Conservation (phyloP, 495 filamentous ascomycete genomes). For the Hyphodiscus hymeniophilus region DNA sequence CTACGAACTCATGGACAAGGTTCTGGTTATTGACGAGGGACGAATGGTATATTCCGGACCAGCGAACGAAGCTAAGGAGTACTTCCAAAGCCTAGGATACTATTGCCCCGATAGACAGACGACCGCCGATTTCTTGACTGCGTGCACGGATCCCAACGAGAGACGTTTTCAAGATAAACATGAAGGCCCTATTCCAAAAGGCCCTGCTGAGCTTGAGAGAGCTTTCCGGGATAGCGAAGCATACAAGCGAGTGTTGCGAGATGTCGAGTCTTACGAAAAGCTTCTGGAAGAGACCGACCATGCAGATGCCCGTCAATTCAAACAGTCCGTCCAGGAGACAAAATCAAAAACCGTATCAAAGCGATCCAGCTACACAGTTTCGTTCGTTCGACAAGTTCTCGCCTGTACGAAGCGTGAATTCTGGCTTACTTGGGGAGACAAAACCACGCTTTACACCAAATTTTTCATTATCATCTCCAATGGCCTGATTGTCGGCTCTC, state of each 20-base stretch:
- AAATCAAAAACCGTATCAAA: slow-evolving; percentile 61
- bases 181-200: slow-evolving; percentile 51
- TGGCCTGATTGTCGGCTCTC: slow-evolving; percentile 63
- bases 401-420: slow-evolving; percentile 69
- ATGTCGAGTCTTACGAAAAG: slow-evolving; percentile 52
- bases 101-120: slow-evolving; percentile 51
- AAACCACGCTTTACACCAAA: slow-evolving; percentile 64
- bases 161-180: slow-evolving; percentile 53
- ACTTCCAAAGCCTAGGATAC: slow-evolving; percentile 60
- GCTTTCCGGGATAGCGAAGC: slow-evolving; percentile 46
- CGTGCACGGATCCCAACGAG: slow-evolving; percentile 55
- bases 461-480: slow-evolving; percentile 70
- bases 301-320: slow-evolving; percentile 61
- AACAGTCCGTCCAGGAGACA: slow-evolving; percentile 56
- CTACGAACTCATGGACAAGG: slow-evolving; percentile 80
- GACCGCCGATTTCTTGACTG: slow-evolving; percentile 63
- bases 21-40: slow-evolving; percentile 61
- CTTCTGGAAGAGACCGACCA: slow-evolving; percentile 49
- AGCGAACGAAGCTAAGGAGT: slow-evolving; percentile 51
- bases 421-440: slow-evolving; percentile 68
- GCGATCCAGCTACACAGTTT: slow-evolving; percentile 65
- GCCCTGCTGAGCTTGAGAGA: slow-evolving; percentile 51
- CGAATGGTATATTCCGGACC: slow-evolving; percentile 58
- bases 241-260: slow-evolving; percentile 45
- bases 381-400: slow-evolving; percentile 56